phyloP scores from a whole-genome alignment of 148 eudicot species.

The Rhododendron griersonianum region DNA sequence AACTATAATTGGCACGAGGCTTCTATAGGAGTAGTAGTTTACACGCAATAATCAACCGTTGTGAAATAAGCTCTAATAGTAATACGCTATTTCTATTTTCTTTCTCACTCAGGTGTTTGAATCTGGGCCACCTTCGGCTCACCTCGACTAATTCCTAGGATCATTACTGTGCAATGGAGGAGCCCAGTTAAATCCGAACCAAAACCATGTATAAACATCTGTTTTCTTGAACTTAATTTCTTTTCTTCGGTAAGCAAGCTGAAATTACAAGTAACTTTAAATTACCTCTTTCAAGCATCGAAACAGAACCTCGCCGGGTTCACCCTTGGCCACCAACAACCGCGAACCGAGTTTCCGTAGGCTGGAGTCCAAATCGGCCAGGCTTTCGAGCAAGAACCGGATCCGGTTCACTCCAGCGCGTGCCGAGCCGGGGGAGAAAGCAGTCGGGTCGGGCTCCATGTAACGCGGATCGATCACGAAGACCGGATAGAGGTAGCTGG shows the following conservation, averaged over 20 bases:
- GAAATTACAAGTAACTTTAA: conserved; percentile 15
- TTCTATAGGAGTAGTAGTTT: neutral
- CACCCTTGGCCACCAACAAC: conserved; percentile 80
- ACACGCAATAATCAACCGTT: neutral
- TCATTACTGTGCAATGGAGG: neutral
- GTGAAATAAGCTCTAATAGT: neutral
- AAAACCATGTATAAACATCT: too few relatives aligned
- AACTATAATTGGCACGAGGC: neutral
- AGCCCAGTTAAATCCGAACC: neutral
- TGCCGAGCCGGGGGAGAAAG: conserved; percentile 53
- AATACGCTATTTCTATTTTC: neutral
- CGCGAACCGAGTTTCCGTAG: conserved; percentile 56
- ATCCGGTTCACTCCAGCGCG: conserved; percentile 77
- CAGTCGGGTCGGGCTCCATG: conserved; percentile 66
- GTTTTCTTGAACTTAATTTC: neutral
- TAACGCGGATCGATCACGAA: conserved; percentile 81
- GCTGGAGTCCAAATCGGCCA: conserved; percentile 54
- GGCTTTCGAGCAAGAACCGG: conserved; percentile 71
- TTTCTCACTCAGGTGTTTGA: neutral
- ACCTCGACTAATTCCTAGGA: too few relatives aligned
- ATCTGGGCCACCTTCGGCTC: too few relatives aligned
- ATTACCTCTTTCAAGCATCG: conserved; percentile 62
- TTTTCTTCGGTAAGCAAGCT: neutral
- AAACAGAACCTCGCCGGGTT: conserved; percentile 54
- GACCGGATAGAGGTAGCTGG: conserved; percentile 51